Conservation (phyloP, 2,329 filamentous ascomycete genomes). For the Torrubiella hemipterigena region DNA sequence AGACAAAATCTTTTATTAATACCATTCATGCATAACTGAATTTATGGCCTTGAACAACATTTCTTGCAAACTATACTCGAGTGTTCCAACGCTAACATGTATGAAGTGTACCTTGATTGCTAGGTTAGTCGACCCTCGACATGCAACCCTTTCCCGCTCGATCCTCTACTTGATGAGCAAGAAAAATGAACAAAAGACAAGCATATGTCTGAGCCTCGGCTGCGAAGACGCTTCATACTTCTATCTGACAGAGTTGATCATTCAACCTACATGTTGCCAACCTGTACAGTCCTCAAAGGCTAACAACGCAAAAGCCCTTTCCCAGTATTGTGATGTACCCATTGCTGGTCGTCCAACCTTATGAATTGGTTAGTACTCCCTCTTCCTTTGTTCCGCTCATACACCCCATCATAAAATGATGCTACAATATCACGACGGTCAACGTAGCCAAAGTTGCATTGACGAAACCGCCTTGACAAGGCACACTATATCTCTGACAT, state of each 20-base stretch:
- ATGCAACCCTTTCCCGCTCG: conserved; percentile 1
- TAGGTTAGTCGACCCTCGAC: conserved; percentile 8
- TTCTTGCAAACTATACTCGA: conserved; percentile 11
- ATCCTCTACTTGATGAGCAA: conserved; percentile 65
- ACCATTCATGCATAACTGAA: conserved; percentile 63
- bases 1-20: conserved; percentile 51
- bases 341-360: neutral
- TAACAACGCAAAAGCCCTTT: conserved; percentile 1
- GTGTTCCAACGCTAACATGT: conserved; percentile 2
- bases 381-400: no score
- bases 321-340: neutral
- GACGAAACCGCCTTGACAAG: conserved; percentile 36
- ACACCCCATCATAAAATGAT: conserved; percentile 25
- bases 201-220: conserved; percentile 86
- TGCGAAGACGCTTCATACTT: conserved; percentile 27
- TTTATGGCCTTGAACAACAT: conserved; percentile 8
- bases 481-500: conserved; percentile 21
- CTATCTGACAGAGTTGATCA: conserved; percentile 4
- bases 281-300: neutral
- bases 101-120: conserved; percentile 8
- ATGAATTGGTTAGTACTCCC: conserved; percentile 15
- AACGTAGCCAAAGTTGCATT: conserved; percentile 33
- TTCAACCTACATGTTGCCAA: neutral
- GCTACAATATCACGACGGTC: conserved; percentile 35
- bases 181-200: conserved; percentile 80